Conservation (phyloP, 2,329 filamentous ascomycete species). For the Cladosporium phlei region DNA sequence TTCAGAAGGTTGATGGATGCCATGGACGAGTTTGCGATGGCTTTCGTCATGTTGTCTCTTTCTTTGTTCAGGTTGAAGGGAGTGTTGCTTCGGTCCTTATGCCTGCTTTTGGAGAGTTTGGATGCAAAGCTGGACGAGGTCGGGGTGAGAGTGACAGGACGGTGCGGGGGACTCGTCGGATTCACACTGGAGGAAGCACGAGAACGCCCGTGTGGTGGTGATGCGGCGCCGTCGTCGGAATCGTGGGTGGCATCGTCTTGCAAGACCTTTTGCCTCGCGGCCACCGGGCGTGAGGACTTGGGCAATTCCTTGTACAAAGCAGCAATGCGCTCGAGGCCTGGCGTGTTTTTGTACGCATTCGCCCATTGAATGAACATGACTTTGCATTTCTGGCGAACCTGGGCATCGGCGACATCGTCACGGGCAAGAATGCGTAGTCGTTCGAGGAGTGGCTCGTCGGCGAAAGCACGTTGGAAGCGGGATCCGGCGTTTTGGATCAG, state of each 20-base stretch:
- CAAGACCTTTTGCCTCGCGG: slow-evolving; percentile 72
- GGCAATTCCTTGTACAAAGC: slow-evolving; percentile 68
- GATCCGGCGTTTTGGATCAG: slow-evolving; percentile 91
- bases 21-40: slow-evolving; percentile 85
- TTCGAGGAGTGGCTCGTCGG: slow-evolving; percentile 86
- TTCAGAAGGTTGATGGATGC: slow-evolving; percentile 89
- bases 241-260: slow-evolving; percentile 71
- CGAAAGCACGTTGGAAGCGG: slow-evolving; percentile 80
- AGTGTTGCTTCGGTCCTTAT: slow-evolving; percentile 49
- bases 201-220: slow-evolving; percentile 7
- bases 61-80: slow-evolving; percentile 81
- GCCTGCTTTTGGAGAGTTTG: slow-evolving; percentile 33
- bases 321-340: slow-evolving; percentile 76
- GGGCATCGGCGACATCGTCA: slow-evolving; percentile 74
- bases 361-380: slow-evolving; percentile 85
- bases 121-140: slow-evolving; percentile 24
- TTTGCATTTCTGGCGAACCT: slow-evolving; percentile 84
- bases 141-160: slow-evolving; percentile 31
- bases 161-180: slow-evolving; percentile 18
- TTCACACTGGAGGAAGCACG: slow-evolving; percentile 16
- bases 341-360: slow-evolving; percentile 70
- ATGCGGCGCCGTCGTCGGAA: slow-evolving; percentile 40
- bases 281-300: slow-evolving; percentile 61
- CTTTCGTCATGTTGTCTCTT: slow-evolving; percentile 77
- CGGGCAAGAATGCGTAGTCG: slow-evolving; percentile 82